Evolutionary conservation across 495 filamentous ascomycete genomes (phyloP).

Genomic region (Rhizodiscina lignyota): DNA sequence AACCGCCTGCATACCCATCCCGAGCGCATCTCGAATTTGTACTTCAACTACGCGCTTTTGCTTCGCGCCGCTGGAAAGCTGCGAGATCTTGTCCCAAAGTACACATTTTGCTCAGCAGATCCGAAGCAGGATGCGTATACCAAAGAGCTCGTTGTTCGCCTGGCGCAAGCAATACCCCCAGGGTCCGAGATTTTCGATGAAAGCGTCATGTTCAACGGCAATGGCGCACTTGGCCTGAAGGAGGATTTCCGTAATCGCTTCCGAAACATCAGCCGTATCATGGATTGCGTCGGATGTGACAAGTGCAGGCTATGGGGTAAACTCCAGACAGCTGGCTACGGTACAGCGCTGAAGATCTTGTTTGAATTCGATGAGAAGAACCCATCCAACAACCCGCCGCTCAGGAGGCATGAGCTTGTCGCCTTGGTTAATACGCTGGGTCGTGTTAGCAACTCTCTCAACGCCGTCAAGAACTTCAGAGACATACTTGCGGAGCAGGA

Average conservation of each 20-base stretch:
- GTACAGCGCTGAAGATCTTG: slow-evolving; percentile 83
- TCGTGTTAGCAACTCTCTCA: slow-evolving; percentile 61
- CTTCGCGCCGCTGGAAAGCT: slow-evolving; percentile 83
- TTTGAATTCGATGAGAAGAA: slow-evolving; percentile 85
- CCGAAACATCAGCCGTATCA: slow-evolving; percentile 84
- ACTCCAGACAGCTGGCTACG: slow-evolving; percentile 89
- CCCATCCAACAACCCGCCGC: slow-evolving; percentile 46
- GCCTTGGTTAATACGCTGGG: slow-evolving; percentile 88
- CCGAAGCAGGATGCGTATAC: slow-evolving; percentile 59
- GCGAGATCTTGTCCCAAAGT: slow-evolving; percentile 62
- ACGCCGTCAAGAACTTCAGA: slow-evolving; percentile 59
- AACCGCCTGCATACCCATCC: slow-evolving; percentile 65
- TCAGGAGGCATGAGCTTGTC: slow-evolving; percentile 82
- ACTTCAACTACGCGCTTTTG: slow-evolving; percentile 95
- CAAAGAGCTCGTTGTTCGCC: slow-evolving; percentile 55
- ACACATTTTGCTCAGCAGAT: slow-evolving; percentile 89
- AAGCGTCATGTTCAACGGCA: slow-evolving; percentile 75
- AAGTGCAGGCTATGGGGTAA: slow-evolving; percentile 98
- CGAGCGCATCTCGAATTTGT: slow-evolving; percentile 89
- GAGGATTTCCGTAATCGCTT: slow-evolving; percentile 97
- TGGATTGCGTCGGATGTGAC: slow-evolving; percentile 98
- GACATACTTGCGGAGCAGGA: slow-evolving; percentile 44
- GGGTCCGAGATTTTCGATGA: slow-evolving; percentile 82
- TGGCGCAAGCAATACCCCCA: slow-evolving; percentile 47
- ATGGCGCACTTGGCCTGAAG: slow-evolving; percentile 50